Base-by-base conservation (phyloP, 169 alveolate genomes). In the Plasmodium fragile region DNA sequence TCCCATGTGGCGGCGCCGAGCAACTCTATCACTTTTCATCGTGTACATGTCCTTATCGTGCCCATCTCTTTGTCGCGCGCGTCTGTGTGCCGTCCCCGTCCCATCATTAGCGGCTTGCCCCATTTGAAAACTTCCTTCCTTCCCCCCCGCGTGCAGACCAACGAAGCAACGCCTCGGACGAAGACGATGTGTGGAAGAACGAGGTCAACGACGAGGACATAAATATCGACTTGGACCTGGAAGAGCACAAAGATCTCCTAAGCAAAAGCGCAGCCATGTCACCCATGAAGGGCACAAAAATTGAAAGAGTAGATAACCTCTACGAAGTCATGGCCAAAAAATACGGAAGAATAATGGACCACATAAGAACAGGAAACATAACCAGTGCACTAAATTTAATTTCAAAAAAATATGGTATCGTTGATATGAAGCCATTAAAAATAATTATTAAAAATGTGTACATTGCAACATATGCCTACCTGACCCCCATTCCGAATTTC, bases 111-210 rank as follows among this genome's bases (percentile, higher is more conserved):
- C 75, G 4, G 22, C 22, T 49, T 13, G 3, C 22, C 22, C 59
- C 18, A 2, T 4, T 49, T 13, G 4, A 39, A 4, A 8, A 13
- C 7, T 45, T 8, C 1, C 83, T 34, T 18, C n/a, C n/a, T 59
- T 13, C 4, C 81, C 71, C 36, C n/a, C 28, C 11, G 71, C 16
- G 43, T 36, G n/a, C 81, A 30, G 94, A 94, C 30, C 85, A 95
- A 5, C 41, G 43, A 30, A 95, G 95, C 52, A 81, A 92, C 84
- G 75, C 90, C 18, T 92, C 95, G 0, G 96, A 95, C 34, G 92
- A 82, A n/a, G 94, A 95, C 39, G 92, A 95, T 11, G 80, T 80
- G 30, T 91, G 94, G 96, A 89, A 92, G 22, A 83, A 93, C 80
- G 92, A 93, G 16, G 82, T 93, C 13, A 83, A 83, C 53, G 92